phyloP scores from a whole-genome alignment of 1,284 basidiomycete species.

The Irpex rosettiformis region DNA sequence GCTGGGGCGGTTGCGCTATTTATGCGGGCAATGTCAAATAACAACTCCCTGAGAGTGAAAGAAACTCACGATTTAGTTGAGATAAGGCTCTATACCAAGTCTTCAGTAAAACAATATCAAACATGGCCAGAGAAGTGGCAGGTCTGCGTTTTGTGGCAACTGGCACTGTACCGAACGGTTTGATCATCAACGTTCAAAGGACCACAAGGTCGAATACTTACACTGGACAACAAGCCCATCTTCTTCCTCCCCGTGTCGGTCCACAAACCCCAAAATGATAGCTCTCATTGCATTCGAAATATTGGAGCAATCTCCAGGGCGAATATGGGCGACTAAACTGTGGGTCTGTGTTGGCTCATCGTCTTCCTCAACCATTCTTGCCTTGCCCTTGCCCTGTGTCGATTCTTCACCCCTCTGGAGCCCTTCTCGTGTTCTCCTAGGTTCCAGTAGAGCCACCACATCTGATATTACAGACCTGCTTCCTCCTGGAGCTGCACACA shows the following conservation, averaged over 20 bases:
- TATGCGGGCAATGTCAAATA: background rate
- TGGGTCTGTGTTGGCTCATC: background rate
- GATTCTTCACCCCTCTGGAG: background rate
- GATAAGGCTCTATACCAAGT: constrained; percentile 52
- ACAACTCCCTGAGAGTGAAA: background rate
- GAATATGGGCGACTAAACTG: constrained; percentile 43
- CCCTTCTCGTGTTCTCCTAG: background rate
- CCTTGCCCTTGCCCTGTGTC: constrained; percentile 9
- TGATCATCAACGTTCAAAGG: background rate
- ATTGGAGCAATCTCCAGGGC: constrained; percentile 55
- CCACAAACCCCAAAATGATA: constrained; percentile 52
- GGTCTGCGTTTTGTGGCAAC: constrained; percentile 38
- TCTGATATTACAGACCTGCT: constrained; percentile 8
- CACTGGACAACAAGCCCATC: constrained; percentile 15
- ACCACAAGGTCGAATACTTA: background rate
- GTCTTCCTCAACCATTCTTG: constrained; percentile 21
- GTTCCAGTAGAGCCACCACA: constrained; percentile 3
- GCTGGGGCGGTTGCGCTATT: constrained; percentile 26
- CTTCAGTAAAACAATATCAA: constrained; percentile 55
- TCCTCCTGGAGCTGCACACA: constrained; percentile 14
- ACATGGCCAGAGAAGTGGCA: constrained; percentile 48
- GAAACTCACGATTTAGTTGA: constrained; percentile 32
- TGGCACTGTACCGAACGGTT: constrained; percentile 11
- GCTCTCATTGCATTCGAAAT: constrained; percentile 51
- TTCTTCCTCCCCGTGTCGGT: constrained; percentile 26